Conservation (phyloP, 2,329 filamentous ascomycete genomes). For the Fusarium sp. region DNA sequence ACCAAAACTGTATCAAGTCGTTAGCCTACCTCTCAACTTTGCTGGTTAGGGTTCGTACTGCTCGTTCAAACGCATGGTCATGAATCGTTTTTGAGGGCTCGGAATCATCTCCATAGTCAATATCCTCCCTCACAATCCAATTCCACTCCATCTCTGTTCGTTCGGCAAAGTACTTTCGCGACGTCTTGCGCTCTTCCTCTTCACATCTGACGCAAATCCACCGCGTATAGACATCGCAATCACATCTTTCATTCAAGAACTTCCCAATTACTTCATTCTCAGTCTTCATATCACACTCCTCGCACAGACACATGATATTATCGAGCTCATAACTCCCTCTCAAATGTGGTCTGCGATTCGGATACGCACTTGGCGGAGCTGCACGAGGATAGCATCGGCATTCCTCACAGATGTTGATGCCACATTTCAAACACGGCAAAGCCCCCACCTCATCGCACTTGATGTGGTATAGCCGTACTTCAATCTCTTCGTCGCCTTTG, state of each 20-base stretch:
- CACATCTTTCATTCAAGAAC: slow-evolving; percentile 13
- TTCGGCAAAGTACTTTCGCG: neutral
- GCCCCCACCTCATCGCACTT: slow-evolving; percentile 21
- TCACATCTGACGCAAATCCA: slow-evolving; percentile 22
- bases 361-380: neutral
- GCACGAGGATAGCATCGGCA: slow-evolving; percentile 25
- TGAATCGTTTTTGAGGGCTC: slow-evolving; percentile 7
- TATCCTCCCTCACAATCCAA: neutral
- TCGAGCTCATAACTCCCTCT: neutral
- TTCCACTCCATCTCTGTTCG: slow-evolving; percentile 3
- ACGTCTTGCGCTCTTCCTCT: neutral
- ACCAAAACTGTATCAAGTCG: slow-evolving; percentile 8
- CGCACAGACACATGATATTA: slow-evolving; percentile 25
- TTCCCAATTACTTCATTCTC: neutral
- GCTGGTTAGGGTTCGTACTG: neutral
- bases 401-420: slow-evolving; percentile 34
- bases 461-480: slow-evolving; percentile 15
- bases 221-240: slow-evolving; percentile 22
- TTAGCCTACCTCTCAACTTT: neutral
- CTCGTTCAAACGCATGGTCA: neutral
- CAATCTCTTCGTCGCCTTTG: slow-evolving; percentile 9
- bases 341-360: slow-evolving; percentile 16
- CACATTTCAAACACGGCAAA: slow-evolving; percentile 24
- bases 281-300: neutral
- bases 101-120: slow-evolving; percentile 6